These are phyloP conservation scores for Isatis lusitanica DNA, from an alignment of 441 rosid species.

Conservation along the genomic window DNA sequence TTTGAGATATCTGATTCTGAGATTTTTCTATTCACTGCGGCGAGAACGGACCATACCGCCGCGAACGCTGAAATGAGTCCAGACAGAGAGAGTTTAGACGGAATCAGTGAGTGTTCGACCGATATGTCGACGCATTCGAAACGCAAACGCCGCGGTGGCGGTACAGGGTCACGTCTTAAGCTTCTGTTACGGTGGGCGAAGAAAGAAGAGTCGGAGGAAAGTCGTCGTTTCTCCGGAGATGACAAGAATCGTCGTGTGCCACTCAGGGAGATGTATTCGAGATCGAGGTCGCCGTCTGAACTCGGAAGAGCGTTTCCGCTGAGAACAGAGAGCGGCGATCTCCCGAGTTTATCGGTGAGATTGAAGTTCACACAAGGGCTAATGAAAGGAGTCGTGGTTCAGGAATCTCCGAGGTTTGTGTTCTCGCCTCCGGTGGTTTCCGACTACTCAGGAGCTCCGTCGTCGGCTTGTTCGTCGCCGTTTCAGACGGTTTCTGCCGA, in stretches of 20 bases:
- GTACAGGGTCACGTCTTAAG: constrained; percentile 60
- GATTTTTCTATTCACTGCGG: constrained; percentile 67
- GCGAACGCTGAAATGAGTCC: constrained; percentile 36
- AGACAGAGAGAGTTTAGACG: constrained; percentile 49
- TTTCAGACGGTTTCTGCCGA: constrained; percentile 31
- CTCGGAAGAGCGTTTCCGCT: constrained; percentile 40
- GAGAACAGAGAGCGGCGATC: constrained; percentile 43
- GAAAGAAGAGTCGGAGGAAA: constrained; percentile 48
- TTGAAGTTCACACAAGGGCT: constrained; percentile 63
- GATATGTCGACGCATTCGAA: constrained; percentile 38
- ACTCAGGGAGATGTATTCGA: constrained; percentile 63
- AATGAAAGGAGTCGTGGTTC: constrained; percentile 71
- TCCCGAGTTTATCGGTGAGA: constrained; percentile 77
- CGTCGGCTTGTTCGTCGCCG: constrained; percentile 34
- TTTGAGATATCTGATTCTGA: constrained; percentile 86
- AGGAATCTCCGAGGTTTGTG: constrained; percentile 47
- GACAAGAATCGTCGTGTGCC: constrained; percentile 53
- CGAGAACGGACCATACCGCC: constrained; percentile 32
- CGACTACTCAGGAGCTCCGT: constrained; percentile 42
- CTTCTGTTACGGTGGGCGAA: constrained; percentile 67
- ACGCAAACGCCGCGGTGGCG: constrained; percentile 40
- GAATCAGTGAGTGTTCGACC: constrained; percentile 44
- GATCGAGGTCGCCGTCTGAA: constrained; percentile 43
- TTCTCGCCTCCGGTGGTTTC: constrained; percentile 50
- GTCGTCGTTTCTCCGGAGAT: constrained; percentile 35